Base-by-base conservation (phyloP, 139 green algal species). In the Dunaliella primolecta region DNA sequence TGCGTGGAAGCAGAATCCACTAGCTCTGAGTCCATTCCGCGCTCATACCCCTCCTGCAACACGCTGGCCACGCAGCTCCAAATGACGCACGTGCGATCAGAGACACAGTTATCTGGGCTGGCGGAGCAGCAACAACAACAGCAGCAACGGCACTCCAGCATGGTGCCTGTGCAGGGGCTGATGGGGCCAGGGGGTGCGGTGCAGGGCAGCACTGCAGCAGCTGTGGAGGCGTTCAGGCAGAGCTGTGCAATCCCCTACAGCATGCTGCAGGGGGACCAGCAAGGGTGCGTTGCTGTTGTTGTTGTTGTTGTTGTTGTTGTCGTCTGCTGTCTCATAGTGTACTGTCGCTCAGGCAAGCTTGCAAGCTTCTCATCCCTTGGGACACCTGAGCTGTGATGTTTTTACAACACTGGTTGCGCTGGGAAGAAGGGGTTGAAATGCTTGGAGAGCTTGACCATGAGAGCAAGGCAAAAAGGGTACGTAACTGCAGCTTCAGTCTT, bases 41-140 rank as follows among this genome's bases (percentile, higher is more conserved):
- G 77, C 35, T 56, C 77, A 2, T 36, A 70, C 31, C 77, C 77
- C 32, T 81, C 77, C 34, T 7, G 33, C 15, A 37, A 37, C 27
- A 81, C 77, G 20, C 77, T 81, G 77, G 20, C 77, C 3, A 64
- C n/a, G 30, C 77, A 81, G 20, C 77, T 81, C 21, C 77, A 81
- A 27, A 57, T 81, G 77, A 81, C 77, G 15, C 77, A 64, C 64
- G 77, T 81, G 7, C 34, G 35, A 34, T 81, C 77, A 64, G 77
- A 81, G 35, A 32, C 77, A 64, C 35, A 57, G 3, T 34, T 81
- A 31, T 34, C 77, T n/a, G 34, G 77, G 1, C 23, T 81, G 34
- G 35, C 37, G 77, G 31, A 77, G 27, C 71, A 77, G 71, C 25
- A 32, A 21, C 71, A 77, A 3, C 71, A 35, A 3, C 71, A 77